phyloP scores from a whole-genome alignment of 2,329 filamentous ascomycete species.

The Dryadomyces quercus-mongolicae region DNA sequence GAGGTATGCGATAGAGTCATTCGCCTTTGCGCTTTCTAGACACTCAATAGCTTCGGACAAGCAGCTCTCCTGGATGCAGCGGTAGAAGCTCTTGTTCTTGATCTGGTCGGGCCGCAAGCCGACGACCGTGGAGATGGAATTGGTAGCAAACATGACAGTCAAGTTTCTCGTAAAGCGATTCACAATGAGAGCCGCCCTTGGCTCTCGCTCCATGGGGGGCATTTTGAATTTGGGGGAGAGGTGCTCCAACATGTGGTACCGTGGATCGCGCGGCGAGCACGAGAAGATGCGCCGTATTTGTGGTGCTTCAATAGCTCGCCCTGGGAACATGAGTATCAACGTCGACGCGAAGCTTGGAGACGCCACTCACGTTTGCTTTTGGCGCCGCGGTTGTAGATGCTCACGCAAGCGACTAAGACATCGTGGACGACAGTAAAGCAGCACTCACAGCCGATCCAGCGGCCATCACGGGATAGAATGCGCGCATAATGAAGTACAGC shows the following conservation, averaged over 20 bases:
- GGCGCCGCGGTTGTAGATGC: conserved; percentile 56
- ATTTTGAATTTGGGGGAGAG: conserved; percentile 68
- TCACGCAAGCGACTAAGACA: conserved; percentile 75
- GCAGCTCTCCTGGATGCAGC: conserved; percentile 70
- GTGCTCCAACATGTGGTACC: conserved; percentile 82
- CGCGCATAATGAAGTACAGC: conserved; percentile 72
- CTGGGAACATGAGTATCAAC: conserved; percentile 27
- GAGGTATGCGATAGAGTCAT: conserved; percentile 82
- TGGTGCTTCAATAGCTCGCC: conserved; percentile 64
- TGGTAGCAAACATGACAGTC: conserved; percentile 78
- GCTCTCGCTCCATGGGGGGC: conserved; percentile 56
- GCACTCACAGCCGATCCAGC: conserved; percentile 73
- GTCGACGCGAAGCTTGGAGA: no score
- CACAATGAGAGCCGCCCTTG: conserved; percentile 70
- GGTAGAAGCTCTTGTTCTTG: conserved; percentile 71
- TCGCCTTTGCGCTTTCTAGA: conserved; percentile 75
- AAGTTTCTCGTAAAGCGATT: conserved; percentile 77
- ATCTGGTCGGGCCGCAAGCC: conserved; percentile 59
- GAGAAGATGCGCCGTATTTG: conserved; percentile 69
- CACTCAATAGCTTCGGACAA: conserved; percentile 65
- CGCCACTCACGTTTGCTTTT: conserved; percentile 69
- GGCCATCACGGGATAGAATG: conserved; percentile 54
- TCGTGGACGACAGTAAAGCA: conserved; percentile 84
- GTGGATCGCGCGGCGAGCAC: conserved; percentile 68
- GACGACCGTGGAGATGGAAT: conserved; percentile 61